Evolutionary conservation across 2,329 filamentous ascomycete species (phyloP), one percentile per base, ranked within the genome.

Genomic region (Malbranchea zuffiana): DNA sequence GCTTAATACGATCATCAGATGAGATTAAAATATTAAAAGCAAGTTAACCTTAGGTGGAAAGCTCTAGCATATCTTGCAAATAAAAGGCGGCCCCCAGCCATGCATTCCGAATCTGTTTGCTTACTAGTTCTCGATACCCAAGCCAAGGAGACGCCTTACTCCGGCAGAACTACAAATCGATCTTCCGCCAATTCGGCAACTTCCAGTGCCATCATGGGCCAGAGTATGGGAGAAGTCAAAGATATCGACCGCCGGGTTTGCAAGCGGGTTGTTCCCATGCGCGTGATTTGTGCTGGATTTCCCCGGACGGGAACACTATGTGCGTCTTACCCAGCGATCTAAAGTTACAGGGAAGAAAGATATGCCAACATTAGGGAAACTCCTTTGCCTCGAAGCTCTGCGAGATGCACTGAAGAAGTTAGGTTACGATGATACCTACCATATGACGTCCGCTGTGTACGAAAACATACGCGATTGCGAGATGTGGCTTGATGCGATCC

Each of bases 381-480:
- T n/a, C 6, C 5, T 10, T 6, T 12, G 4, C 24, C 35, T 11
- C n/a, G 4, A 39, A 76, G 73, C 77, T 28, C 71, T 82, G 51
- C 69, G 76, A 43, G 71, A 69, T 28, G 78, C 79, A 13, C 69
- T 82, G 54, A 70, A 76, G 51, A 65, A 74, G 48, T 67, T 82
- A 26, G 78, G 78, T 44, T 81, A 77, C 55, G 63, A 71, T 48
- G 74, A 80, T 56, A 78, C 73, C 42, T 82, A 82, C 66, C 79
- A 82, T 64, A 80, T 80, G 76, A 78, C 80, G 73, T 77, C 70
- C 49, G 75, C 71, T 41, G 73, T 80, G 42, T 76, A 81, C 60
- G 81, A 79, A 58, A 78, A 81, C 50, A 74, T 72, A 37, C 63
- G 79, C 27, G 72, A 81, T 63, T 32, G 35, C 20, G 35, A 32